A percentile compares a stretch with the other conserved stretches of the same genome.
phyloP scores from a whole-genome alignment of 2,329 filamentous ascomycete species.

The Aspergillus ibericus region DNA sequence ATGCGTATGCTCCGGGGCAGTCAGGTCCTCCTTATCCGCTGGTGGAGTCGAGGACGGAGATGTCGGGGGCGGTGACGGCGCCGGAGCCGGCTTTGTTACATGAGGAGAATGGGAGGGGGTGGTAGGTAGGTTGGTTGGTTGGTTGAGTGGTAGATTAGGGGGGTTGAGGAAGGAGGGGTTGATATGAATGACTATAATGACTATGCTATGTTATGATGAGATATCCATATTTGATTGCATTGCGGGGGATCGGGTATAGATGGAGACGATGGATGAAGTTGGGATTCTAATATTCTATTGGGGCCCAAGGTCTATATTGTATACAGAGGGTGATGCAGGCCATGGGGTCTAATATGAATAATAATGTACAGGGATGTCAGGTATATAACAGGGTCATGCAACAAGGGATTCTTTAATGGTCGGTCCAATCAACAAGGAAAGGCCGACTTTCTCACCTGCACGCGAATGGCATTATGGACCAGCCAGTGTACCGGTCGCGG shows the following conservation, averaged over 20 bases:
- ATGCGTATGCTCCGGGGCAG: slow-evolving; percentile 29
- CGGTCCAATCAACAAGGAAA: not conserved
- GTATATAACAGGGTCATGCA: not conserved
- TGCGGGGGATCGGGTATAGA: slow-evolving; percentile 3
- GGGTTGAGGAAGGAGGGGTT: not conserved
- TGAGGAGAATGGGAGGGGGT: slow-evolving; percentile 23
- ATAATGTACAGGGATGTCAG: not conserved
- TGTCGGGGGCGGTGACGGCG: not conserved
- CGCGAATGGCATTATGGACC: slow-evolving; percentile 34
- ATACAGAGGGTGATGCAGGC: not conserved
- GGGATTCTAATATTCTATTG: not conserved
- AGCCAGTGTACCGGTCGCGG: slow-evolving; percentile 31
- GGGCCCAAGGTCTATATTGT: not conserved
- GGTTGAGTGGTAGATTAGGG: not conserved
- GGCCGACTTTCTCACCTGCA: slow-evolving; percentile 25
- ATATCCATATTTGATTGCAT: slow-evolving; percentile 1
- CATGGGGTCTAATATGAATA: not conserved
- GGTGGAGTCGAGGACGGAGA: not conserved
- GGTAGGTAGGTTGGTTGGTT: not conserved
- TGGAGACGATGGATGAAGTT: slow-evolving; percentile 12
- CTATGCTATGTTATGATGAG: slow-evolving; percentile 11
- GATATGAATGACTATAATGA: not conserved
- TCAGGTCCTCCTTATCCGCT: slow-evolving; percentile 12
- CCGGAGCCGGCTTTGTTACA: slow-evolving; percentile 20
- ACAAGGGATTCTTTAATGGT: too few relatives aligned